Evolutionary conservation across 2,329 filamentous ascomycete genomes (phyloP).

Genomic region (Fusarium oligoseptatum): DNA sequence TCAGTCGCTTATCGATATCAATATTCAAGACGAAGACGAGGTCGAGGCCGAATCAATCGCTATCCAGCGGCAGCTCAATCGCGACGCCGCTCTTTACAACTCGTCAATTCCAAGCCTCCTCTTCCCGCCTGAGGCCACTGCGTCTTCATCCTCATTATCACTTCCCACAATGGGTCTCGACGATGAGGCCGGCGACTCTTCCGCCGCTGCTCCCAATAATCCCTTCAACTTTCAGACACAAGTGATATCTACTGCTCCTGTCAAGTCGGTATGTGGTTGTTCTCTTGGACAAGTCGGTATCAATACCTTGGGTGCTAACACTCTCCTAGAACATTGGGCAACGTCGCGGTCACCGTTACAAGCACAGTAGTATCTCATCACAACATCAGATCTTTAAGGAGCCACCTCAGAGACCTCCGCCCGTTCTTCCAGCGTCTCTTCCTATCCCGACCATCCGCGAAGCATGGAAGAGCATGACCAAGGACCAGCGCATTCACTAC

Average conservation of each 20-base stretch:
- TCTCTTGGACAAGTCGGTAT: neutral
- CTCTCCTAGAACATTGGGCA: conserved; percentile 83
- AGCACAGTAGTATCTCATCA: conserved; percentile 91
- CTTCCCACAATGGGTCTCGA: conserved; percentile 36
- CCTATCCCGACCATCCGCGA: conserved; percentile 92
- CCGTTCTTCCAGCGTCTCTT: conserved; percentile 90
- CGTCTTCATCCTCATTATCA: conserved; percentile 32
- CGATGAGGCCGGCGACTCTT: conserved; percentile 26
- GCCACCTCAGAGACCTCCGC: conserved; percentile 85
- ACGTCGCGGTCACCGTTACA: conserved; percentile 95
- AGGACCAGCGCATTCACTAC: conserved; percentile 84
- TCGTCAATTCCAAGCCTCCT: conserved; percentile 35
- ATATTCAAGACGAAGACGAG: conserved; percentile 13
- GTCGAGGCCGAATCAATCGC: conserved; percentile 10
- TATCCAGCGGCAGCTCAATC: conserved; percentile 28
- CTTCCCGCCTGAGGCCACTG: conserved; percentile 25
- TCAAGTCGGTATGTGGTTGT: conserved; percentile 76
- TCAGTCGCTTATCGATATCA: conserved; percentile 19
- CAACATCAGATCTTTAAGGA: conserved; percentile 96
- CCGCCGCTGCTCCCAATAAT: conserved; percentile 59
- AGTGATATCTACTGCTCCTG: conserved; percentile 78
- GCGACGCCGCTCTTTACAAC: conserved; percentile 34
- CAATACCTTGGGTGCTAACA: conserved; percentile 14
- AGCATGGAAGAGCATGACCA: conserved; percentile 90
- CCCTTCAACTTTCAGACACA: conserved; percentile 97